These are phyloP conservation scores for Chlorella vulgaris DNA, from an alignment of 139 green algal genomes.

Conservation along the genomic window DNA sequence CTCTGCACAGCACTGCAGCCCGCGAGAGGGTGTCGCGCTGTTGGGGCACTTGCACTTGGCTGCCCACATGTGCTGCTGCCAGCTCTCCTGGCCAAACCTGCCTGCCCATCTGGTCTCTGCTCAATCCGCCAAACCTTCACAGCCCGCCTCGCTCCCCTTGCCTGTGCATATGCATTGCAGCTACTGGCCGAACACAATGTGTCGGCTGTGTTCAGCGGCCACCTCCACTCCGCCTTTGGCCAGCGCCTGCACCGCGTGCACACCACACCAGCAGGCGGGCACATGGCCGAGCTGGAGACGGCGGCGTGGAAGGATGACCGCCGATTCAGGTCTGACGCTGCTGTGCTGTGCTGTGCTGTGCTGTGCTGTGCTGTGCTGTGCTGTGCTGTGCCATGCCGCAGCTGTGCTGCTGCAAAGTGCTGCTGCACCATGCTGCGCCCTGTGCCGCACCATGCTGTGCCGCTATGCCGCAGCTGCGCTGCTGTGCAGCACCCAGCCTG, in stretches of 20 bases:
- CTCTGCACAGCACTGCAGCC: too few relatives aligned
- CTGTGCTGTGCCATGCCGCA: constrained; percentile 1
- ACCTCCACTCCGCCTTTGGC: constrained; percentile 75
- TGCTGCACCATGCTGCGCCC: too few relatives aligned
- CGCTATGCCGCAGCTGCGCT: background rate
- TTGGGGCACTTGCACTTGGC: too few relatives aligned
- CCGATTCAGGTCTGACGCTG: constrained; percentile 51
- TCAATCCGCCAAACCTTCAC: background rate
- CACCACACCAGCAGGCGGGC: constrained; percentile 18
- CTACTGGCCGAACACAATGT: constrained; percentile 31
- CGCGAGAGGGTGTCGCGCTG: too few relatives aligned
- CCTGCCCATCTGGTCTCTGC: background rate
- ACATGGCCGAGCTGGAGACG: constrained; percentile 67
- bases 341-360: background rate
- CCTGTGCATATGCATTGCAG: background rate
- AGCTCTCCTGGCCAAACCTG: background rate
- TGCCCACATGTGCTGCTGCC: too few relatives aligned
- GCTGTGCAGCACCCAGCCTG: too few relatives aligned
- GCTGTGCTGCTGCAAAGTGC: too few relatives aligned
- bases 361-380: background rate
- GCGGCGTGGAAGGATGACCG: constrained; percentile 72
- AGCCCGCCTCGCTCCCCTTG: too few relatives aligned
- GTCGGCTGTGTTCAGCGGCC: constrained; percentile 61
- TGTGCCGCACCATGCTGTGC: background rate
- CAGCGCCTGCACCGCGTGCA: constrained; percentile 61